These are phyloP conservation scores for Suhomyces xylopsoci DNA, from an alignment of 805 yeast genomes.

Conservation along the genomic window DNA sequence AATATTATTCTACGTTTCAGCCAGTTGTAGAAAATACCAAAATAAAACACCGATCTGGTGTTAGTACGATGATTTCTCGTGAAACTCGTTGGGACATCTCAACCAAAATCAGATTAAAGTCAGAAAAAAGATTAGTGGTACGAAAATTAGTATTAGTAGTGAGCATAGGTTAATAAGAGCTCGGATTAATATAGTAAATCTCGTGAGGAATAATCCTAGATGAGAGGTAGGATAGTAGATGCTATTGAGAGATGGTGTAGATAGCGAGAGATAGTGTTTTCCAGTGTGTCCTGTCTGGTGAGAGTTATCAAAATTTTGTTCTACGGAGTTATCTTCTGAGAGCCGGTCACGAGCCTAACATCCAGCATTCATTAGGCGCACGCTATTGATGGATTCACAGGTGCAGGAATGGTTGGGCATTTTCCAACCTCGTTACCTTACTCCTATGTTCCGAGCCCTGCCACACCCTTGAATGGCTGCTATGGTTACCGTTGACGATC, in stretches of 20 bases:
- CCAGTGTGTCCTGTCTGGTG: too few relatives aligned
- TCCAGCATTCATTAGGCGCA: neutral
- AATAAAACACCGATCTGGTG: neutral
- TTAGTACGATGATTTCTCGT: neutral
- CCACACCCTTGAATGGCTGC: neutral
- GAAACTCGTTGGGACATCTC: neutral
- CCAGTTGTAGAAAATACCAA: neutral
- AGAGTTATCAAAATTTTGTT: neutral
- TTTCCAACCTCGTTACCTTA: neutral
- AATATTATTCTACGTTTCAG: constrained; percentile 5
- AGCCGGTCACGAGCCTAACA: neutral
- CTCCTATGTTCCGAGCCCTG: neutral
- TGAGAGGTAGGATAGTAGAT: neutral
- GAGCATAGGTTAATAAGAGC: neutral
- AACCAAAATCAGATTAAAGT: neutral
- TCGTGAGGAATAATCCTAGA: too few relatives aligned
- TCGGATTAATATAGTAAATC: neutral
- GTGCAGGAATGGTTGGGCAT: neutral
- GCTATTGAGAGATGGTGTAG: neutral
- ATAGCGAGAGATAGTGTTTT: neutral
- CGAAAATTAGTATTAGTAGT: neutral
- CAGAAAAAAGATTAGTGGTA: neutral
- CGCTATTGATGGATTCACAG: too few relatives aligned
- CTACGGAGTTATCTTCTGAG: neutral
- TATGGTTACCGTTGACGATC: neutral